Conservation (phyloP, 176 grass and related monocot species). For the Eleusine coracana region DNA sequence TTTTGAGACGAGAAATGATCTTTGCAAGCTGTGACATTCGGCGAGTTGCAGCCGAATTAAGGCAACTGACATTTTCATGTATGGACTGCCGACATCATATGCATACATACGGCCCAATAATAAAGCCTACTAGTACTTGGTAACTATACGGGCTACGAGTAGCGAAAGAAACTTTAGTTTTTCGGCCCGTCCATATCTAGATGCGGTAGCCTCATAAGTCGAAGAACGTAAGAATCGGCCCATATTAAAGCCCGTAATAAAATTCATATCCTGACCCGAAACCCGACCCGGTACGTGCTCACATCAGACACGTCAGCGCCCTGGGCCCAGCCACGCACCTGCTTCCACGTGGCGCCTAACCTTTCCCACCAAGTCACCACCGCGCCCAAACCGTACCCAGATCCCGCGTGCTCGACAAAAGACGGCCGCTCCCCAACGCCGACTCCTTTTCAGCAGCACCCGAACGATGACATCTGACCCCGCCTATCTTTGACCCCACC, state of each 20-base stretch:
- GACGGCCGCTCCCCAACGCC: conserved; percentile 34
- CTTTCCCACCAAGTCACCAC: conserved; percentile 46
- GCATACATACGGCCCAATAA: neutral
- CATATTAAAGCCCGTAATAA: neutral
- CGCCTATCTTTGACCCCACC: accelerated
- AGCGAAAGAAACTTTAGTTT: neutral
- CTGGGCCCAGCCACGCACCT: neutral
- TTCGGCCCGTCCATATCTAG: neutral
- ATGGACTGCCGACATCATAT: neutral
- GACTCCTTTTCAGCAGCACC: accelerated
- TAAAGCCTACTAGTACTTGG: neutral
- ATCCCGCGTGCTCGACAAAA: conserved; percentile 49
- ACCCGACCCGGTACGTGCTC: conserved; percentile 9
- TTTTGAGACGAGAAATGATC: neutral
- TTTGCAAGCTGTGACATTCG: neutral
- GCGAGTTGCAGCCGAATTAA: neutral
- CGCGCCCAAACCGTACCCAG: conserved; percentile 40
- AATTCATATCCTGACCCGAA: neutral
- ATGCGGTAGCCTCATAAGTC: no score
- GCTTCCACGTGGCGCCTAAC: conserved; percentile 34
- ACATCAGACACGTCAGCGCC: neutral
- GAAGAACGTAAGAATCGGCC: neutral
- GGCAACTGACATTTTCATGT: neutral
- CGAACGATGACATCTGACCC: neutral
- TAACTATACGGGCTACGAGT: neutral